A percentile compares a stretch with the other conserved stretches of the same genome.
Evolutionary conservation across 371 early-diverging fungal genomes (phyloP).

Genomic region (Ecytonucleospora hepatopenaei): DNA sequence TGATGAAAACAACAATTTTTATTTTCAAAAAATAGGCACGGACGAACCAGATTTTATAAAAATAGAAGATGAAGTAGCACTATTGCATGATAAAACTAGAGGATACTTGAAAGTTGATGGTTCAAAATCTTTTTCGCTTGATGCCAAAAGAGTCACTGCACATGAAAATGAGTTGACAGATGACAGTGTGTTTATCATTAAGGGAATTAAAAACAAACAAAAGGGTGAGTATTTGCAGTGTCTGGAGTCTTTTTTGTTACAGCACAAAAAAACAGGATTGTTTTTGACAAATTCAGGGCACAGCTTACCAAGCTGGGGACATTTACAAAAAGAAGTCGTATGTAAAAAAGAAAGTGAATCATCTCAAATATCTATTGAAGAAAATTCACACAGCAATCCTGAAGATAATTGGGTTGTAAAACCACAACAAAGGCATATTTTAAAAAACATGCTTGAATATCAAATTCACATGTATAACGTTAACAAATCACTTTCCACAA

Average conservation of each 20-base stretch:
- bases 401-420: conserved; percentile 17
- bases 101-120: conserved; percentile 69
- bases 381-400: conserved; percentile 9
- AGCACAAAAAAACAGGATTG: conserved; percentile 67
- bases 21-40: conserved; percentile 49
- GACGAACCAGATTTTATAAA: conserved; percentile 34
- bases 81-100: conserved; percentile 50
- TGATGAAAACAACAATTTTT: conserved; percentile 88
- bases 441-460: conserved; percentile 73
- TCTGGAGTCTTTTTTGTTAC: conserved; percentile 72
- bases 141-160: conserved; percentile 56
- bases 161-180: conserved; percentile 51
- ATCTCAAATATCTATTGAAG: background rate
- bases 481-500: conserved; percentile 88
- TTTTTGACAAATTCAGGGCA: conserved; percentile 67
- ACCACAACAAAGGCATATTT: conserved; percentile 64
- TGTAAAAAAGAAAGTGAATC: conserved; percentile 62
- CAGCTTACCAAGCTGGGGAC: conserved; percentile 89
- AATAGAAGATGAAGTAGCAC: conserved; percentile 45
- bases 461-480: conserved; percentile 90
- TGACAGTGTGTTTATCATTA: conserved; percentile 33
- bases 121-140: conserved; percentile 62
- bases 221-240: background rate
- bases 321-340: conserved; percentile 78
- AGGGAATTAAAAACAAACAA: conserved; percentile 27